Evolutionary conservation across 2,329 filamentous ascomycete species (phyloP).

Genomic region (Arthroderma sp.): DNA sequence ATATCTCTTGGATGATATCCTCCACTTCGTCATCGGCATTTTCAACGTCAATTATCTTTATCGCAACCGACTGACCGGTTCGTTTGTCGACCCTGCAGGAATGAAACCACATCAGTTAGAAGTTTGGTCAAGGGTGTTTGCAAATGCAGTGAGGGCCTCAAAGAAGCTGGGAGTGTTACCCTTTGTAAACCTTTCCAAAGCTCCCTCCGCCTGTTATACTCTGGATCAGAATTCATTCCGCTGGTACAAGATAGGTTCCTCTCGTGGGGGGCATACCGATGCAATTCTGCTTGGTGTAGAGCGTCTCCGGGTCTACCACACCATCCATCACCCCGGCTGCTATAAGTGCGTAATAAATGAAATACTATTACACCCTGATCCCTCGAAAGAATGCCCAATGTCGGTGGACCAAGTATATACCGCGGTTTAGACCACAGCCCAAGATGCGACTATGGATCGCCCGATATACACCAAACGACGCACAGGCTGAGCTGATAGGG

Average conservation of each 20-base stretch:
- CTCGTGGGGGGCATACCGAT: conserved; percentile 47
- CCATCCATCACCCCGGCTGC: conserved; percentile 28
- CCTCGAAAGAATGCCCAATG: no score
- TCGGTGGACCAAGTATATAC: no score
- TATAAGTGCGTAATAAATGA: not conserved
- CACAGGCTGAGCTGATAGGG: no score
- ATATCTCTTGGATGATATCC: conserved; percentile 98
- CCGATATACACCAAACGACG: no score
- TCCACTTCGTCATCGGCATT: conserved; percentile 98
- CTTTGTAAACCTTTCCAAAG: conserved; percentile 98
- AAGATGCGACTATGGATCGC: not conserved
- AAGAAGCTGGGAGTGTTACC: conserved; percentile 37
- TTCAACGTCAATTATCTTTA: conserved; percentile 98
- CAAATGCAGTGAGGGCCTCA: not conserved
- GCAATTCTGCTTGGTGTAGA: conserved; percentile 88
- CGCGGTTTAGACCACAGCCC: no score
- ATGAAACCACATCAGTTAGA: not conserved
- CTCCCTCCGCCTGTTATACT: conserved; percentile 64
- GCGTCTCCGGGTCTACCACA: conserved; percentile 66
- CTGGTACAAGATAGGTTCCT: not conserved
- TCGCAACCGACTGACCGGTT: conserved; percentile 85
- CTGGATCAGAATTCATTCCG: not conserved
- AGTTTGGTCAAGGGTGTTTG: not conserved
- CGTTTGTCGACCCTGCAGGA: conserved; percentile 67
- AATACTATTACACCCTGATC: no score